Conservation (phyloP, 805 yeast genomes). For the Dipodascus geniculatus region DNA sequence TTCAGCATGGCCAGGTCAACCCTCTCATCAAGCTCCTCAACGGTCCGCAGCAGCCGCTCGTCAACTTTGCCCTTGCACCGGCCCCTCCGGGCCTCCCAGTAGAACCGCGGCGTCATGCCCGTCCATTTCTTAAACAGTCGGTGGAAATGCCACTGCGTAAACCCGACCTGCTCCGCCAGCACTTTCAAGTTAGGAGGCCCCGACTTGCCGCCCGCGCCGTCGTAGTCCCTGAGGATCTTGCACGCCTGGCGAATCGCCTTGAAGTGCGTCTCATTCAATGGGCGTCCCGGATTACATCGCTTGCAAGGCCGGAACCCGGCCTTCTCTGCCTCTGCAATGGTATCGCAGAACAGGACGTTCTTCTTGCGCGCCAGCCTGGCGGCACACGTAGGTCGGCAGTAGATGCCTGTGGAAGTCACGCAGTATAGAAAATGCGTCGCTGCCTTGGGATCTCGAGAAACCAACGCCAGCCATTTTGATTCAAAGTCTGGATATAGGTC, state of each 20-base stretch:
- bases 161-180: constrained; percentile 1
- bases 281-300: constrained; percentile 6
- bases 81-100: constrained; percentile 5
- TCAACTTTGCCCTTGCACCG: background rate
- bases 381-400: constrained; percentile 8
- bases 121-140: constrained; percentile 1
- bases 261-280: background rate
- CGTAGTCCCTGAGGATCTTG: background rate
- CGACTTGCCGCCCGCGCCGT: background rate
- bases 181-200: background rate
- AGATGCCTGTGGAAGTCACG: constrained; percentile 8
- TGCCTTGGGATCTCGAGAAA: constrained; percentile 35
- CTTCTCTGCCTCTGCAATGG: constrained; percentile 2
- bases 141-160: constrained; percentile 1
- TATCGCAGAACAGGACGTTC: constrained; percentile 4
- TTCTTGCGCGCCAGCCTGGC: constrained; percentile 5
- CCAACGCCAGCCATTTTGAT: constrained; percentile 28
- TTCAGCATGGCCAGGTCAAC: background rate
- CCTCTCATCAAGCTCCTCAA: background rate
- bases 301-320: constrained; percentile 8
- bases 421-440: constrained; percentile 34
- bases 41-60: background rate
- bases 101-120: background rate
- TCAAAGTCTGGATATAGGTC: background rate
- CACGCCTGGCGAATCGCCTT: background rate